A percentile compares a stretch with the other conserved stretches of the same genome.
Conservation (phyloP, 768 basidiomycete species). For the Boletus rufocinnamomeus region DNA sequence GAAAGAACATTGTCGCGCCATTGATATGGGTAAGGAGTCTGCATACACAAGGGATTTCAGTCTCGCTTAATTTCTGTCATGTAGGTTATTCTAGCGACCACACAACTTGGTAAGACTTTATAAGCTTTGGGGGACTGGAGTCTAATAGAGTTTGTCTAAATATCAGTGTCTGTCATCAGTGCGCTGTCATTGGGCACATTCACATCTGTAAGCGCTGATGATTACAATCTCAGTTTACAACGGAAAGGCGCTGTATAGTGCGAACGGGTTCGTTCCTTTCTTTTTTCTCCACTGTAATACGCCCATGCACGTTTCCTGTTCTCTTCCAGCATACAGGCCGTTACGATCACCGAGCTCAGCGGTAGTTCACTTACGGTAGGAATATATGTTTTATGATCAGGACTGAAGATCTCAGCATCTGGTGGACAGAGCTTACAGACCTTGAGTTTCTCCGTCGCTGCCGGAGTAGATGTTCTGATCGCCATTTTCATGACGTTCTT, state of each 20-base stretch:
- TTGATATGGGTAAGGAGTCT: slow-evolving; percentile 13
- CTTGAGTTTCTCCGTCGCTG: not conserved
- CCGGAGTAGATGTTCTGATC: slow-evolving; percentile 8
- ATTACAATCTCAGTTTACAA: slow-evolving; percentile 2
- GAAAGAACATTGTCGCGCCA: slow-evolving; percentile 6
- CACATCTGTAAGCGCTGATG: not conserved
- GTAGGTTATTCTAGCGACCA: slow-evolving; percentile 1
- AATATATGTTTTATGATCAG: not conserved
- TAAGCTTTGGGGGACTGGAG: not conserved
- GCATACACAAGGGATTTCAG: not conserved
- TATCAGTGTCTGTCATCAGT: not conserved
- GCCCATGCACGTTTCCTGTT: not conserved
- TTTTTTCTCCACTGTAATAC: not conserved
- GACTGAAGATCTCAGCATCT: not conserved
- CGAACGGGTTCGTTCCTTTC: not conserved
- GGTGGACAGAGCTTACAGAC: not conserved
- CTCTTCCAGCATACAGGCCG: not conserved
- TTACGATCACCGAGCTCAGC: not conserved
- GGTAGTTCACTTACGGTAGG: not conserved
- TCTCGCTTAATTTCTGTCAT: not conserved
- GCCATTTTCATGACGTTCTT: slow-evolving; percentile 7
- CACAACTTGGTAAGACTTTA: slow-evolving; percentile 15
- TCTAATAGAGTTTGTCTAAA: not conserved
- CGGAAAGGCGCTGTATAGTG: not conserved
- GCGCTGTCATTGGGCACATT: not conserved